phyloP scores from a whole-genome alignment of 208 protist species.

The Trichomonas vaginalis region DNA sequence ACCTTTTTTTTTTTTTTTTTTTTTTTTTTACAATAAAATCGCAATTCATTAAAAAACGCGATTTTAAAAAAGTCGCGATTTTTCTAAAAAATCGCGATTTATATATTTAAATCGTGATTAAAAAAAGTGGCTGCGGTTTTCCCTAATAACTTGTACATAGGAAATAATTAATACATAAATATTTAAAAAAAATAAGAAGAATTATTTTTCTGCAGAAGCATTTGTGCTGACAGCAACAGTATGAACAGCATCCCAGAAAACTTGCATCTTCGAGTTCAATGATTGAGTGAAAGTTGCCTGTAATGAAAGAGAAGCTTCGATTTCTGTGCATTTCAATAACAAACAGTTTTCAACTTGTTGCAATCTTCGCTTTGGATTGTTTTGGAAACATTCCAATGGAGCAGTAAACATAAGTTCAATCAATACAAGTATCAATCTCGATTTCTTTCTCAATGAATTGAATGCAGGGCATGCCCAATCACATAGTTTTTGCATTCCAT shows the following conservation, averaged over 20 bases:
- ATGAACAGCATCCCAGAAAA: background rate
- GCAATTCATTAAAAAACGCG: too few relatives aligned
- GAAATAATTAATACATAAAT: too few relatives aligned
- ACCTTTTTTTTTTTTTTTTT: too few relatives aligned
- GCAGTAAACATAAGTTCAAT: slow-evolving; percentile 57
- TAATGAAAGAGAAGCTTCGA: background rate
- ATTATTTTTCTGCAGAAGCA: background rate
- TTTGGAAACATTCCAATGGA: background rate
- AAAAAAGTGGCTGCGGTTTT: too few relatives aligned
- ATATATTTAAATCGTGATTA: too few relatives aligned
- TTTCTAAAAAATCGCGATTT: too few relatives aligned
- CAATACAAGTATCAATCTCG: slow-evolving; percentile 72
- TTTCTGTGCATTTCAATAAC: background rate
- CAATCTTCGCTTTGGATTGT: background rate
- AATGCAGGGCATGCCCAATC: slow-evolving; percentile 48
- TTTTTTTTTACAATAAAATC: too few relatives aligned
- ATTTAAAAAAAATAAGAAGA: too few relatives aligned
- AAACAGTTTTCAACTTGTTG: background rate
- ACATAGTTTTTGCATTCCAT: slow-evolving; percentile 18
- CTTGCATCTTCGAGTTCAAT: background rate
- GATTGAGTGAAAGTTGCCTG: background rate
- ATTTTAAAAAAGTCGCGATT: too few relatives aligned
- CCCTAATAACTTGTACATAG: too few relatives aligned
- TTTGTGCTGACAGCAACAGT: background rate
- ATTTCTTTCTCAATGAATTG: slow-evolving; percentile 73